These are phyloP conservation scores for Penicillium palitans DNA, from an alignment of 2,329 filamentous ascomycete species.

Conservation along the genomic window DNA sequence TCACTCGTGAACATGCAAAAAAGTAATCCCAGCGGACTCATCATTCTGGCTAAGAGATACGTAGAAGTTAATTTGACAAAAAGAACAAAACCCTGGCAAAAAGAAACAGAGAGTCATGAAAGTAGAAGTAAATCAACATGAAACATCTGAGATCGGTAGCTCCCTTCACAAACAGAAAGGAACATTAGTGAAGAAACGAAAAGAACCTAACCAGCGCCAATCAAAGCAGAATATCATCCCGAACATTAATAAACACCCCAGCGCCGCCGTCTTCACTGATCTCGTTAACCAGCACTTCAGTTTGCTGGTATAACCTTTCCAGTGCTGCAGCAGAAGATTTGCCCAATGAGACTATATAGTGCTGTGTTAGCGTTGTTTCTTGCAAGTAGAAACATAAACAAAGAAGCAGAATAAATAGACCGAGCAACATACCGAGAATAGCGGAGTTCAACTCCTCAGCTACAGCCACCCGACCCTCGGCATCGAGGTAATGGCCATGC, in stretches of 20 bases:
- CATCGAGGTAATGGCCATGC: constrained; percentile 75
- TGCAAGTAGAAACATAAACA: not conserved
- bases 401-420: constrained; percentile 2
- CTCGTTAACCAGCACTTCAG: constrained; percentile 79
- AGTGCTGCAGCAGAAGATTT: constrained; percentile 84
- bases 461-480: constrained; percentile 70
- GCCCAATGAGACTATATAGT: constrained; percentile 72
- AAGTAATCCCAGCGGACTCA: not conserved
- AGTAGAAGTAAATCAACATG: constrained; percentile 1
- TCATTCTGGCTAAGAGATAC: constrained; percentile 8
- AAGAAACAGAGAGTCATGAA: not conserved
- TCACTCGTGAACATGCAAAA: not conserved
- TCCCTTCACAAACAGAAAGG: not conserved
- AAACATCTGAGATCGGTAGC: not conserved
- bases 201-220: constrained; percentile 6
- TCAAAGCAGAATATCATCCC: constrained; percentile 50
- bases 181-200: not conserved
- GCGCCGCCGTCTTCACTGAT: constrained; percentile 75
- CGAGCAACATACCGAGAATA: constrained; percentile 69
- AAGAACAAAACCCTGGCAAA: not conserved
- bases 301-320: constrained; percentile 83
- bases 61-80: not conserved
- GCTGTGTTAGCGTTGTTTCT: not conserved
- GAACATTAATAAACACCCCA: constrained; percentile 77
- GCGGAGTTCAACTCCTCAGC: constrained; percentile 93